Evolutionary conservation across 805 yeast genomes (phyloP), one percentile per base, ranked within the genome.

Genomic region (Teunomyces aglyptinius): DNA sequence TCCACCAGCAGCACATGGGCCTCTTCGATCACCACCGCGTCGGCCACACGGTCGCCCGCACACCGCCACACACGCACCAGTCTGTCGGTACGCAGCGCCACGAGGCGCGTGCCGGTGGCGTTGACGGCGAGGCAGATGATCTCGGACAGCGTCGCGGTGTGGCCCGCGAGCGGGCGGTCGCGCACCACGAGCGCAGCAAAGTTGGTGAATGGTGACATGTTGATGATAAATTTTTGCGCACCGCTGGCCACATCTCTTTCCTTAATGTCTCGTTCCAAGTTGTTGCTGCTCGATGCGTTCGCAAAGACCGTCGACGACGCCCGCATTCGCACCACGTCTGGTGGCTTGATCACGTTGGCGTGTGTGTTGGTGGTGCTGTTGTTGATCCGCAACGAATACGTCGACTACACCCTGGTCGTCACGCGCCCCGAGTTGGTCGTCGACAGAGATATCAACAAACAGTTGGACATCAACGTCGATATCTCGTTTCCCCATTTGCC

Each of bases 251-350:
- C n/a, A n/a, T n/a, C n/a, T n/a, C n/a, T n/a, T n/a, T n/a, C n/a
- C n/a, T n/a, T n/a, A n/a, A n/a, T n/a, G n/a, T n/a, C n/a, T n/a
- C n/a, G n/a, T n/a, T n/a, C 75, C 22, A 64, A 54, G 50, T 65
- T 83, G 52, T 61, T 87, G 41, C 80, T 84, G 36, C 70, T 87
- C 49, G 98, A 91, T 66, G 96, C 92, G n/a, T 91, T 92, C 62
- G 80, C 96, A 24, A 92, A 91, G 67, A 88, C 97, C 4, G 91
- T 89, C 29, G 98, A 92, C 60, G 99, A 94, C 64, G 95, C 96
- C 6, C 79, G 88, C 43, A 81, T 94, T 50, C 82, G 86, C 51
- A 94, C 99, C 3, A 77, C 92, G 4, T 77, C 92, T 6, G 99
- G 99, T 44, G 99, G 97, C 2, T 57, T 89, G 22, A 87, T 94